phyloP scores from a whole-genome alignment of 2,329 filamentous ascomycete genomes.

The Coniella vitis region DNA sequence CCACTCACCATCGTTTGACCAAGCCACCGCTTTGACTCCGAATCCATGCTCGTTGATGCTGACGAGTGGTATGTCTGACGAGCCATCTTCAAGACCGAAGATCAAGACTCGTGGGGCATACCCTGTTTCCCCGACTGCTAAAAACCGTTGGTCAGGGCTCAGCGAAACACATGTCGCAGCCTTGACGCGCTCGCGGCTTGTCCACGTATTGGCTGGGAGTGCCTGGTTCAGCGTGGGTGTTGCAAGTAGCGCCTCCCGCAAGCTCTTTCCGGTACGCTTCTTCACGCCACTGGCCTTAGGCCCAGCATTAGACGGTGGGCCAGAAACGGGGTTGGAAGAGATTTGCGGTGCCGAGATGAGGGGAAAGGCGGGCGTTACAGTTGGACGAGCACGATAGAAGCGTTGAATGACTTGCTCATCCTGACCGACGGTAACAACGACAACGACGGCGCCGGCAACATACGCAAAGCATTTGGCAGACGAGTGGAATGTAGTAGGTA shows the following conservation, averaged over 20 bases:
- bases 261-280: conserved; percentile 42
- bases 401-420: conserved; percentile 64
- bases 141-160: conserved; percentile 76
- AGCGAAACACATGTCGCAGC: conserved; percentile 86
- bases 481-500: conserved; percentile 79
- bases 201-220: conserved; percentile 65
- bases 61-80: conserved; percentile 74
- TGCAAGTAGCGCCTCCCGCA: conserved; percentile 42
- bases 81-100: conserved; percentile 75
- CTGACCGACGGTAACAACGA: conserved; percentile 69
- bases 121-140: conserved; percentile 92
- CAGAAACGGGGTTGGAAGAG: conserved; percentile 37
- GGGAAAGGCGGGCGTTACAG: conserved; percentile 60
- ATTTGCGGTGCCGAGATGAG: conserved; percentile 44
- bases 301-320: too few relatives aligned
- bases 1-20: conserved; percentile 79
- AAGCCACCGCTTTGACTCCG: conserved; percentile 81
- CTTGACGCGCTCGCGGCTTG: conserved; percentile 87
- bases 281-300: conserved; percentile 59
- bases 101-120: conserved; percentile 88
- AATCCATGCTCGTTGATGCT: conserved; percentile 85
- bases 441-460: conserved; percentile 87
- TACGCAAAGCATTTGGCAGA: conserved; percentile 77
- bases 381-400: conserved; percentile 83
- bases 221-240: conserved; percentile 55